A percentile compares a stretch with the other conserved stretches of the same genome.
These are phyloP conservation scores for Pyrrhoderma lamaoense DNA, from an alignment of 1,284 basidiomycete species.

Conservation along the genomic window DNA sequence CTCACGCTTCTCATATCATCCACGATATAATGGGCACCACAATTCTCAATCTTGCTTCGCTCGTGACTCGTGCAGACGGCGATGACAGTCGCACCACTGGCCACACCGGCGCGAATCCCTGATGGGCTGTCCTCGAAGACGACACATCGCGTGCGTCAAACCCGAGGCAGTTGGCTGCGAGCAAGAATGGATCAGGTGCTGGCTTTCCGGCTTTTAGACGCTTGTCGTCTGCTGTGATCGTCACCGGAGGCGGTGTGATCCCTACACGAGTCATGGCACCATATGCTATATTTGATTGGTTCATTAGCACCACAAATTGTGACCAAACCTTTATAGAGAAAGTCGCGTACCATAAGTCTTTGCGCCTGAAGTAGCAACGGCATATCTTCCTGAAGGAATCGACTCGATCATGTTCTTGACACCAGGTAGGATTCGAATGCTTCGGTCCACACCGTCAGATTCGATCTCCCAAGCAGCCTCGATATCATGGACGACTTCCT, in stretches of 20 bases:
- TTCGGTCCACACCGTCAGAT: constrained; percentile 56
- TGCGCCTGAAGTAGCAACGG: constrained; percentile 72
- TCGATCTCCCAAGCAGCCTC: constrained; percentile 50
- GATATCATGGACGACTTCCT: constrained; percentile 28
- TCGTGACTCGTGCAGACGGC: constrained; percentile 69
- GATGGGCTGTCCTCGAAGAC: constrained; percentile 74
- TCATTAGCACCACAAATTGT: constrained; percentile 17
- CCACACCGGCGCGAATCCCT: constrained; percentile 67
- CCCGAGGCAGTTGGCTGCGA: constrained; percentile 67
- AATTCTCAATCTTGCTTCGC: constrained; percentile 46
- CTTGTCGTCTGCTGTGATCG: constrained; percentile 75
- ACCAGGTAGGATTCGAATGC: constrained; percentile 68
- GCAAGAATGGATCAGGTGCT: constrained; percentile 67
- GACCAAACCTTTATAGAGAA: constrained; percentile 7
- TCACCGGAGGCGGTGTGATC: constrained; percentile 63
- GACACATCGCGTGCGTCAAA: constrained; percentile 51
- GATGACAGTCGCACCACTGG: constrained; percentile 67
- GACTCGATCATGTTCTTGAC: constrained; percentile 63
- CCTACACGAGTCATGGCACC: constrained; percentile 69
- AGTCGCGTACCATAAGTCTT: constrained; percentile 53
- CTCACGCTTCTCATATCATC: constrained; percentile 31
- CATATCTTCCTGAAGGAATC: constrained; percentile 60
- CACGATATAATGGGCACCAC: constrained; percentile 62
- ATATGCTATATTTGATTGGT: constrained; percentile 39
- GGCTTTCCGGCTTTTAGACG: constrained; percentile 36